phyloP scores from a whole-genome alignment of 176 grass and related monocot genomes.

The Oryza coarctata region DNA sequence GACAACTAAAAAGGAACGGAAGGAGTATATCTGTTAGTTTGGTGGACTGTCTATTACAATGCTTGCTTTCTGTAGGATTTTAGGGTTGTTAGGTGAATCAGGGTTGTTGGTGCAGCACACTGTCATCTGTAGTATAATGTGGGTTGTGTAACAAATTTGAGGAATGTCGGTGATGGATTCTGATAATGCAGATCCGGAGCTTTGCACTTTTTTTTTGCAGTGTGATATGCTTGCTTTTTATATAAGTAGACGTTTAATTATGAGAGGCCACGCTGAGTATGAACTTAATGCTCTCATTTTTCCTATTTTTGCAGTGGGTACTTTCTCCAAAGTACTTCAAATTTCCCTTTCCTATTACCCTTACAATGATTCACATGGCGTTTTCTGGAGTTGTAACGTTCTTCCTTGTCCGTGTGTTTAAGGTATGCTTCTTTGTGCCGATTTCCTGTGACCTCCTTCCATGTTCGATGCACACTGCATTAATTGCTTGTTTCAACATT shows the following conservation, averaged over 20 bases:
- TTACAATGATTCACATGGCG: constrained; percentile 99
- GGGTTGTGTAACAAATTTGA: background rate
- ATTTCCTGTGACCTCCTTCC: constrained; percentile 16
- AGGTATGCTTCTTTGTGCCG: constrained; percentile 54
- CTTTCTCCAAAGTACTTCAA: constrained; percentile 99
- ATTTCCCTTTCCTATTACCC: constrained; percentile 95
- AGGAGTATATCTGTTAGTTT: constrained; percentile 6
- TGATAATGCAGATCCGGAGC: background rate
- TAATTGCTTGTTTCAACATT: constrained; percentile 10
- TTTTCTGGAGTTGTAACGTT: constrained; percentile 87
- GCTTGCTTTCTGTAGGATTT: constrained; percentile 4
- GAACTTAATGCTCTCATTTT: background rate
- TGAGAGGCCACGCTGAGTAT: background rate
- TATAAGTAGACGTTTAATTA: background rate
- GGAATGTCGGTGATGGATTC: background rate
- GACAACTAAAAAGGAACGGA: too few relatives aligned
- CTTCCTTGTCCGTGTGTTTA: constrained; percentile 95
- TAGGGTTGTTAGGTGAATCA: background rate
- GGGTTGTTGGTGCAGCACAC: background rate
- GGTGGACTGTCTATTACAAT: constrained; percentile 16
- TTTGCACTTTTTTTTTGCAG: background rate
- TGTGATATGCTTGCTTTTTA: background rate
- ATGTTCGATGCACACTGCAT: background rate
- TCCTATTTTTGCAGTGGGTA: constrained; percentile 71
- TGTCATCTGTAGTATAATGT: constrained; percentile 4